These are phyloP conservation scores for Diaporthe sp. DNA, from an alignment of 2,329 filamentous ascomycete genomes.

Conservation along the genomic window DNA sequence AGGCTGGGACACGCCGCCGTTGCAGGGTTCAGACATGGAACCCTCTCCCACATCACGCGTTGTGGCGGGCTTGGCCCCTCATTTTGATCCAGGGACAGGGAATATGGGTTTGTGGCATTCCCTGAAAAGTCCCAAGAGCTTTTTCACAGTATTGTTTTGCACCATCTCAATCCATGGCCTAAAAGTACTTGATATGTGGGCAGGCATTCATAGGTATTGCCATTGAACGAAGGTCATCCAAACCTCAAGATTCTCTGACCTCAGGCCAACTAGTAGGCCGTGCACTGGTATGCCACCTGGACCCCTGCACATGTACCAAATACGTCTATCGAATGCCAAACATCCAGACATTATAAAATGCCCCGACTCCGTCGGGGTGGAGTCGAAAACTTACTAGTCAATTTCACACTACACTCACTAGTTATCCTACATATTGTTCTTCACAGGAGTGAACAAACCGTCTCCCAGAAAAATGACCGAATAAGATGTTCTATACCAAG, in stretches of 20 bases:
- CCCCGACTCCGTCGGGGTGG: not conserved
- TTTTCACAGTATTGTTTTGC: not conserved
- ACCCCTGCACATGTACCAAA: not conserved
- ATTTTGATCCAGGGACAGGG: not conserved
- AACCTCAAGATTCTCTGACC: not conserved
- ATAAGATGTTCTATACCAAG: not conserved
- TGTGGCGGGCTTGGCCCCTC: slow-evolving; percentile 12
- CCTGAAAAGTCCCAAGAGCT: not conserved
- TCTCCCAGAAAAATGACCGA: not conserved
- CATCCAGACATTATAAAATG: not conserved
- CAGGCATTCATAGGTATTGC: no score
- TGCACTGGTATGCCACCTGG: not conserved
- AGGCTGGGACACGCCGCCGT: slow-evolving; percentile 1
- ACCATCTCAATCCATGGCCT: not conserved
- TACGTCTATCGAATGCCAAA: not conserved
- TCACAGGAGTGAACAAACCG: not conserved
- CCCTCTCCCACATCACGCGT: slow-evolving; percentile 20
- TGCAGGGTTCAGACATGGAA: slow-evolving; percentile 14
- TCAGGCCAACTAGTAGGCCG: not conserved
- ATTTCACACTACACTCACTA: no score
- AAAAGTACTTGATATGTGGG: no score
- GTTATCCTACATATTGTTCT: not conserved
- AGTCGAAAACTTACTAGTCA: not conserved
- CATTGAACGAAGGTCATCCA: not conserved
- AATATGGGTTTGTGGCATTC: not conserved